These are phyloP conservation scores for Colletotrichum sp. DNA, from an alignment of 2,329 filamentous ascomycete genomes.

Conservation along the genomic window DNA sequence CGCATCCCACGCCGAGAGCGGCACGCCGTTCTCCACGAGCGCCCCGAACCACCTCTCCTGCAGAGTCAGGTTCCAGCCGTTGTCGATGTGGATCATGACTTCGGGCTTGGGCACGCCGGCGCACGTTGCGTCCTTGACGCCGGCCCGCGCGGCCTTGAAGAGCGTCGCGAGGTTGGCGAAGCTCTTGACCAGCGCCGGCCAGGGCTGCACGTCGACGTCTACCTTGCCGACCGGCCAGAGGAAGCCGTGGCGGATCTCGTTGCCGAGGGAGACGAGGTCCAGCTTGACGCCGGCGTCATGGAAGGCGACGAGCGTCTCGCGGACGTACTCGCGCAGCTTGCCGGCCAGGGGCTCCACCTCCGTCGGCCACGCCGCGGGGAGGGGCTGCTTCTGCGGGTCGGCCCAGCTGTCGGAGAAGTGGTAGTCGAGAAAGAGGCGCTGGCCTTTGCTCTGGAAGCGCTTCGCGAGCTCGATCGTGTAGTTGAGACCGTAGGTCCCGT, in stretches of 20 bases:
- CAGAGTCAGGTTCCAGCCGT: conserved; percentile 18
- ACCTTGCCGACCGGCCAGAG: conserved; percentile 36
- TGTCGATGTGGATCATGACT: conserved; percentile 19
- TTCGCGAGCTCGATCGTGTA: conserved; percentile 33
- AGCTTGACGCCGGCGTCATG: conserved; percentile 38
- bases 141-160: conserved; percentile 26
- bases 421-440: conserved; percentile 40
- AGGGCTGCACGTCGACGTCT: conserved; percentile 36
- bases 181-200: conserved; percentile 30
- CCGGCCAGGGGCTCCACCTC: conserved; percentile 30
- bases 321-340: conserved; percentile 36
- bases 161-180: conserved; percentile 32
- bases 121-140: conserved; percentile 9
- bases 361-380: conserved; percentile 37
- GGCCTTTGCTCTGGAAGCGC: conserved; percentile 36
- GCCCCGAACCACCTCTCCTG: conserved; percentile 17
- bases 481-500: conserved; percentile 17
- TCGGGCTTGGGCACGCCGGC: conserved; percentile 22
- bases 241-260: conserved; percentile 37
- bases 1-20: conserved; percentile 10
- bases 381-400: conserved; percentile 36
- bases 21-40: conserved; percentile 13
- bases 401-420: conserved; percentile 37
- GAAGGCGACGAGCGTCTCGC: conserved; percentile 40
- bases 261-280: conserved; percentile 40